phyloP scores from a whole-genome alignment of 495 filamentous ascomycete species.

The Lasiosphaeria miniovina region DNA sequence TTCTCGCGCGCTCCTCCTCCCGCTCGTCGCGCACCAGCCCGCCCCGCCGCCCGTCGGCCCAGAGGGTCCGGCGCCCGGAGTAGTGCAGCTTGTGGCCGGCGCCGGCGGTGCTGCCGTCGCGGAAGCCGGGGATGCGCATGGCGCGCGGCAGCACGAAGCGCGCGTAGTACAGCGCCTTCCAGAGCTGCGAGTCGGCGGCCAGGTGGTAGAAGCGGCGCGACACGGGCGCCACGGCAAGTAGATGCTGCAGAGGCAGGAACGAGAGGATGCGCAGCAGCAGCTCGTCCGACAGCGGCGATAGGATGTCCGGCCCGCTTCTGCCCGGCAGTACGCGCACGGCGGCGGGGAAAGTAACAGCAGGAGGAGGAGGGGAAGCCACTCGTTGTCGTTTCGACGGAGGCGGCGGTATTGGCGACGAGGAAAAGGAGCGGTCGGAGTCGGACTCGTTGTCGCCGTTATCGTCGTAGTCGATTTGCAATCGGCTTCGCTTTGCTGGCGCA shows the following conservation, averaged over 20 bases:
- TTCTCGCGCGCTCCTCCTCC: slow-evolving; percentile 24
- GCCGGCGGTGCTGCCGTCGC: slow-evolving; percentile 36
- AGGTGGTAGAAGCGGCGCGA: slow-evolving; percentile 77
- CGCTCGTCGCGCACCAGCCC: slow-evolving; percentile 50
- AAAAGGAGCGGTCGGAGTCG: not conserved
- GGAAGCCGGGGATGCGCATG: slow-evolving; percentile 67
- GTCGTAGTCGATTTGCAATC: not conserved
- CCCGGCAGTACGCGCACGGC: too few species aligned
- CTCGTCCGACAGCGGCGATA: slow-evolving; percentile 76
- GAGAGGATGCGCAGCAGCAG: slow-evolving; percentile 82
- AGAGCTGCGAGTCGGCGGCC: slow-evolving; percentile 79
- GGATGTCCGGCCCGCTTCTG: slow-evolving; percentile 29
- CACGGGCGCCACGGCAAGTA: slow-evolving; percentile 70
- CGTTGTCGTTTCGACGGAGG: not conserved
- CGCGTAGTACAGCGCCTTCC: slow-evolving; percentile 86
- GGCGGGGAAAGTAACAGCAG: not conserved
- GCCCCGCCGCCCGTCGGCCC: slow-evolving; percentile 64
- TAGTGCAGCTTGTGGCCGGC: slow-evolving; percentile 52
- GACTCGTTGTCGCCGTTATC: not conserved
- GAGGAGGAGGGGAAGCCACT: not conserved
- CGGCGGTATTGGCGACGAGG: not conserved
- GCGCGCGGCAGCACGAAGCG: slow-evolving; percentile 85
- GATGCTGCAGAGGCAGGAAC: slow-evolving; percentile 62
- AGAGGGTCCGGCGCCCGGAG: slow-evolving; percentile 70
- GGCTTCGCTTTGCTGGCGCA: not conserved